phyloP scores from a whole-genome alignment of 2,329 filamentous ascomycete genomes.

The Sphaceloma murrayae region DNA sequence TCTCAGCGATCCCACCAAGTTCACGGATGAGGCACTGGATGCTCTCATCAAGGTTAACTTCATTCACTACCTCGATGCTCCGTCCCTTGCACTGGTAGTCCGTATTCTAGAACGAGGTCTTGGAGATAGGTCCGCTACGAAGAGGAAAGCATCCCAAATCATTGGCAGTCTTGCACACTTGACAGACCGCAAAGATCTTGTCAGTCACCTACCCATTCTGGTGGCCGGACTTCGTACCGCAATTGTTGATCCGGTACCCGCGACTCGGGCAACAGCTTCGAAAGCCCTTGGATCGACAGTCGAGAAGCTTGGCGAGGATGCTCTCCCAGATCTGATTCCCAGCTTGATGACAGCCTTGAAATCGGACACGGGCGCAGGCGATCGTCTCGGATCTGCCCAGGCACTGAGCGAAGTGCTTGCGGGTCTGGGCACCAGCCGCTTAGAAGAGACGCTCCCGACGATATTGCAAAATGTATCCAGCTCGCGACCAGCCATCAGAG shows the following conservation, averaged over 20 bases:
- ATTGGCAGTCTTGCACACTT: conserved; percentile 96
- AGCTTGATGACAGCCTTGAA: conserved; percentile 97
- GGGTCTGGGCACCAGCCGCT: conserved; percentile 77
- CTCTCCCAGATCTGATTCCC: conserved; percentile 91
- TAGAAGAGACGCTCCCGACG: conserved; percentile 92
- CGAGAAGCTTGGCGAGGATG: conserved; percentile 95
- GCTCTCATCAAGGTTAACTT: conserved; percentile 96
- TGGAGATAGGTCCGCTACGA: conserved; percentile 83
- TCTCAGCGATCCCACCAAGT: conserved; percentile 91
- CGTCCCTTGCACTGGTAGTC: conserved; percentile 86
- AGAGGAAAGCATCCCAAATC: conserved; percentile 92
- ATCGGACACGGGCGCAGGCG: conserved; percentile 91
- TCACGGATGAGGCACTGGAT: conserved; percentile 91
- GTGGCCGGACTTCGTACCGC: conserved; percentile 83
- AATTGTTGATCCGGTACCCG: conserved; percentile 89
- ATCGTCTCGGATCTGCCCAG: conserved; percentile 90
- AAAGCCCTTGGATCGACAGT: conserved; percentile 93
- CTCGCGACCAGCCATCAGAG: conserved; percentile 77
- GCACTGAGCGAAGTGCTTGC: conserved; percentile 93
- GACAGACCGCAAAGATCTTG: conserved; percentile 89
- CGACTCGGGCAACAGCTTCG: conserved; percentile 89
- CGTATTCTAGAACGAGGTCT: conserved; percentile 91
- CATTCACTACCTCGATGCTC: conserved; percentile 94
- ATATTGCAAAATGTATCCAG: conserved; percentile 95
- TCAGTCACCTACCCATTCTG: conserved; percentile 81